Base-by-base conservation (phyloP, 2,329 filamentous ascomycete species). In the Triangularia verruculosa region DNA sequence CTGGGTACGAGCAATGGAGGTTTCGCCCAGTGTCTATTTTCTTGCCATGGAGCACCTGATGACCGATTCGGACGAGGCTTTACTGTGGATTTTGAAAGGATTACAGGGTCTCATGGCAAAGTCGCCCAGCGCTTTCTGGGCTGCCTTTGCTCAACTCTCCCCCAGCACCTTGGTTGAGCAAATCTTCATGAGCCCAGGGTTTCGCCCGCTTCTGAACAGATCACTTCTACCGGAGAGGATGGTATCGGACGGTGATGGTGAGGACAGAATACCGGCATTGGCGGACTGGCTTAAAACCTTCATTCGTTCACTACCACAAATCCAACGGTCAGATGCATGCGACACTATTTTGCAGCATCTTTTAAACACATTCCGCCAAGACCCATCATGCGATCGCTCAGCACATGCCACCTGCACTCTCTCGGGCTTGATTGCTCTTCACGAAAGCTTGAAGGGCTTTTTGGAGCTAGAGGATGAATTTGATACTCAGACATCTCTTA, bases 41-140 rank as follows among this genome's bases (percentile, higher is more conserved):
- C 82, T 83, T 71, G 82, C 82, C 70, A 83, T 83, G 68, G 80
- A 81, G 13, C 86, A 89, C 58, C 63, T 73, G 15, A 72, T 66
- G 53, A 81, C 82, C 61, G 77, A 78, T 51, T 81, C 81, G 13
- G 82, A 83, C 62, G 78, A 80, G 1, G 85, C 90, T 22, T 80
- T 96, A 64, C 81, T 87, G 12, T 83, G 88, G 63, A 80, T 95
- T 15, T 82, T 96, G 54, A 86, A 87, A 62, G 87, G 89, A 1
- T 84, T 97, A 65, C 86, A 85, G 53, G 81, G 80, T 12, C 82
- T 97, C 15, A 80, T 97, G 59, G 84, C 88, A 67, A 93, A 91
- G 70, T 89, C 91, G 0, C 84, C 92, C 0, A 85, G 84, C 61
- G 90, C 91, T 53, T 95, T 97, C 70, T 97, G 94, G 94, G 89